Conservation (phyloP, 192 early-diverging fungal genomes). For the Ramicandelaber brevisporus region DNA sequence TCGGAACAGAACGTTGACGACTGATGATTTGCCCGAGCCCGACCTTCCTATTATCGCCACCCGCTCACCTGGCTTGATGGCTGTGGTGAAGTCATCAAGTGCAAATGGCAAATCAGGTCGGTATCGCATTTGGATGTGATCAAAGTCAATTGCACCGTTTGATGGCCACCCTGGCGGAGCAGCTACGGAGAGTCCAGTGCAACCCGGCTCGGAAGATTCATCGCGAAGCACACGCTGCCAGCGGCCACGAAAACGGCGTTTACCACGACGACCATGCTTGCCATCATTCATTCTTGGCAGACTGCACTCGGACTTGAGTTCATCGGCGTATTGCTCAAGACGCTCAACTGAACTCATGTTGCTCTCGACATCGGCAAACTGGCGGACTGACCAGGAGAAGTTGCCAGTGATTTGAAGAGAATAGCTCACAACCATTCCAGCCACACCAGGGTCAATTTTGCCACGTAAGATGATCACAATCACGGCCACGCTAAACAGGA, state of each 20-base stretch:
- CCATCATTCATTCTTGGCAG: too few species aligned
- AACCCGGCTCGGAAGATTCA: too few species aligned
- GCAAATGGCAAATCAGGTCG: slow-evolving; percentile 45
- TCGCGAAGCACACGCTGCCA: too few species aligned
- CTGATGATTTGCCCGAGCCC: slow-evolving; percentile 43
- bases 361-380: slow-evolving; percentile 62
- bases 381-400: slow-evolving; percentile 66
- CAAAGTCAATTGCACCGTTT: slow-evolving; percentile 45
- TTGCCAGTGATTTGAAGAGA: slow-evolving; percentile 50
- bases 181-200: too few species aligned
- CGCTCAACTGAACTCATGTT: slow-evolving; percentile 49
- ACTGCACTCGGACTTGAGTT: slow-evolving; percentile 36
- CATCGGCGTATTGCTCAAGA: slow-evolving; percentile 52
- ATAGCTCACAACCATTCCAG: slow-evolving; percentile 37
- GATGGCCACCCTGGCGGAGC: slow-evolving; percentile 38
- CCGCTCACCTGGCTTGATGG: slow-evolving; percentile 32
- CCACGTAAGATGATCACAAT: slow-evolving; percentile 37
- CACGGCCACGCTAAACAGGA: slow-evolving; percentile 53
- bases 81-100: slow-evolving; percentile 26
- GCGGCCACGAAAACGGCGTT: too few species aligned
- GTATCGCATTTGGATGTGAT: slow-evolving; percentile 55
- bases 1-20: slow-evolving; percentile 40
- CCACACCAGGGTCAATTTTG: slow-evolving; percentile 36
- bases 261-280: slow-evolving; percentile 35
- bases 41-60: slow-evolving; percentile 71